These are phyloP conservation scores for Colletotrichum sojae DNA, from an alignment of 2,329 filamentous ascomycete genomes.

Conservation along the genomic window DNA sequence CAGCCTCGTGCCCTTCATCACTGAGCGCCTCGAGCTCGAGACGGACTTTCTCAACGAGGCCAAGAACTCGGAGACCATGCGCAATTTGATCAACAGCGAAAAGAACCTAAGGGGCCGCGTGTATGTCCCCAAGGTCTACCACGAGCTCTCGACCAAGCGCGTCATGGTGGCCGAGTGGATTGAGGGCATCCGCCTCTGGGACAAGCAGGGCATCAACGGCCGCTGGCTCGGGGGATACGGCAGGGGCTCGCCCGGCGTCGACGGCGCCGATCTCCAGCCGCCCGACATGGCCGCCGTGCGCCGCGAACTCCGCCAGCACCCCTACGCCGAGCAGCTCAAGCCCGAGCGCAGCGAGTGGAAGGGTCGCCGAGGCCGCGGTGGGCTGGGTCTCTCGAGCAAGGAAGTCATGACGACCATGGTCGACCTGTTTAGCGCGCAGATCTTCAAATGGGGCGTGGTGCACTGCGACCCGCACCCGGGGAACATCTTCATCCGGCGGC, in stretches of 20 bases:
- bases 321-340: slow-evolving; percentile 76
- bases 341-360: slow-evolving; percentile 86
- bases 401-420: slow-evolving; percentile 98
- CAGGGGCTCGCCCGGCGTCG: slow-evolving; percentile 82
- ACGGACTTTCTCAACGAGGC: slow-evolving; percentile 97
- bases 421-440: slow-evolving; percentile 96
- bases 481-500: slow-evolving; percentile 94
- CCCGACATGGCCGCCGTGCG: slow-evolving; percentile 64
- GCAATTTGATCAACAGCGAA: slow-evolving; percentile 80
- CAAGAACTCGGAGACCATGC: slow-evolving; percentile 88
- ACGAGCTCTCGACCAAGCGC: slow-evolving; percentile 84
- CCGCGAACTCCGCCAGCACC: slow-evolving; percentile 64
- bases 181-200: slow-evolving; percentile 93
- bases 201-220: slow-evolving; percentile 84
- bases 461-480: slow-evolving; percentile 98
- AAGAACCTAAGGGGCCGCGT: slow-evolving; percentile 83
- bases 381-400: slow-evolving; percentile 84
- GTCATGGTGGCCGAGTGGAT: slow-evolving; percentile 98
- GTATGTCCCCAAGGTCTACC: slow-evolving; percentile 89
- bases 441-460: slow-evolving; percentile 96
- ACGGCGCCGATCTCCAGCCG: slow-evolving; percentile 71
- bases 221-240: slow-evolving; percentile 85
- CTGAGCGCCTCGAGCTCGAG: slow-evolving; percentile 90
- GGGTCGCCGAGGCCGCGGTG: slow-evolving; percentile 79
- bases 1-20: slow-evolving; percentile 91